Evolutionary conservation across 805 yeast species (phyloP).

Genomic region (Metschnikowia cerradonensis): DNA sequence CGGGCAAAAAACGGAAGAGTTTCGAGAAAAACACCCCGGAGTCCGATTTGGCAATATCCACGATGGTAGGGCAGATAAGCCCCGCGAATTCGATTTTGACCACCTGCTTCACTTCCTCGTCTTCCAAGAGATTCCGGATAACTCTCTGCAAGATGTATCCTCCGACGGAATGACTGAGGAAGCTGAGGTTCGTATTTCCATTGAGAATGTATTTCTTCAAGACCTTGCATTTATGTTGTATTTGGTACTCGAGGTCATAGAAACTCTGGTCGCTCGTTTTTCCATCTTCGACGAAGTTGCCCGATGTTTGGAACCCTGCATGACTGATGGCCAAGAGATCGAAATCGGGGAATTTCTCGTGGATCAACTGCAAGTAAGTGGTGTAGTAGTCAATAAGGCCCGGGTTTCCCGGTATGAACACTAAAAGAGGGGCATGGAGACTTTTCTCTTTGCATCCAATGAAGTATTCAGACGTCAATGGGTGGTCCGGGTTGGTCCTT

Average conservation of each 20-base stretch:
- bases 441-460: conserved; percentile 18
- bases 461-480: conserved; percentile 27
- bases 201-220: conserved; percentile 31
- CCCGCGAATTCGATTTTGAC: conserved; percentile 46
- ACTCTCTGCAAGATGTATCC: conserved; percentile 58
- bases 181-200: conserved; percentile 30
- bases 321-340: conserved; percentile 63
- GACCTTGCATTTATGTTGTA: conserved; percentile 53
- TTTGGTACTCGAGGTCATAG: conserved; percentile 50
- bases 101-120: conserved; percentile 19
- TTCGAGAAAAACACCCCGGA: conserved; percentile 29
- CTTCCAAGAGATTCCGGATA: conserved; percentile 26
- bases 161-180: conserved; percentile 73
- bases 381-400: conserved; percentile 65
- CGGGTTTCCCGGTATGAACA: conserved; percentile 75
- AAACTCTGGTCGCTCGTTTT: conserved; percentile 15
- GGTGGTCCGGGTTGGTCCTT: conserved; percentile 16
- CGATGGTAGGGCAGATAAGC: conserved; percentile 65
- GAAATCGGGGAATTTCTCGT: conserved; percentile 37
- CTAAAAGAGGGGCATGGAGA: conserved; percentile 31
- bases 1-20: conserved; percentile 26
- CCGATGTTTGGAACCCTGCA: conserved; percentile 47
- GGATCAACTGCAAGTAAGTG: conserved; percentile 46
- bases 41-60: conserved; percentile 49
- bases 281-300: conserved; percentile 21